phyloP scores from a whole-genome alignment of 768 basidiomycete genomes.

The Boletellus ananas region DNA sequence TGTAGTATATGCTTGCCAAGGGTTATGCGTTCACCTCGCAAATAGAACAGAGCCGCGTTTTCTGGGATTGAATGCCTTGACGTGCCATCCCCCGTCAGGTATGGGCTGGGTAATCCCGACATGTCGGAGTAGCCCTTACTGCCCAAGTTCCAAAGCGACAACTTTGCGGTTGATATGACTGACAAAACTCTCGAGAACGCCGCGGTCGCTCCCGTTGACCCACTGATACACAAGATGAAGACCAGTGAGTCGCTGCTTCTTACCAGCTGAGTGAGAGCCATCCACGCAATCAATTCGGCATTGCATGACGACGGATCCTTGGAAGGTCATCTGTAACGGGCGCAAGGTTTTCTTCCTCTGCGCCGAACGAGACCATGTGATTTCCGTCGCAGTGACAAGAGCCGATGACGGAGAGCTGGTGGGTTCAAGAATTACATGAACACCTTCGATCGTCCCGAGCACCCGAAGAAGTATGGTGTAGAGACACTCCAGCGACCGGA shows the following conservation, averaged over 20 bases:
- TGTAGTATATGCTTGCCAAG: no score
- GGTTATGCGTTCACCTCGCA: no score
- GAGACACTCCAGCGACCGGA: constrained; percentile 9
- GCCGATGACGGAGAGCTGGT: constrained; percentile 1
- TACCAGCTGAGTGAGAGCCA: constrained; percentile 11
- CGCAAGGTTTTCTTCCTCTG: constrained; percentile 42
- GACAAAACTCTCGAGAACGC: constrained; percentile 62
- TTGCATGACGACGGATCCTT: constrained; percentile 13
- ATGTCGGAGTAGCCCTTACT: neutral
- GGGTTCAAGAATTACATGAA: constrained; percentile 11
- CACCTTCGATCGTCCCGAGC: constrained; percentile 34
- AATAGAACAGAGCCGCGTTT: no score
- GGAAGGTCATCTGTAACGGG: neutral
- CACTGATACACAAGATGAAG: constrained; percentile 47
- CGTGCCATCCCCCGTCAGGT: neutral
- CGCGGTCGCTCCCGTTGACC: constrained; percentile 56
- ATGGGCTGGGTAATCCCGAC: no score
- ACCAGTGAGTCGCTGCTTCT: constrained; percentile 4
- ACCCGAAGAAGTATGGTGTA: constrained; percentile 24
- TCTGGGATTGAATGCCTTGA: no score
- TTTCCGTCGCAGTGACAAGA: constrained; percentile 30
- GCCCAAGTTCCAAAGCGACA: neutral
- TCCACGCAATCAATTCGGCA: constrained; percentile 25
- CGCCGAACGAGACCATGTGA: constrained; percentile 70
- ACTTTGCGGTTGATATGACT: constrained; percentile 61